phyloP scores from a whole-genome alignment of 2,329 filamentous ascomycete species.

The Corinectria fuckeliana region DNA sequence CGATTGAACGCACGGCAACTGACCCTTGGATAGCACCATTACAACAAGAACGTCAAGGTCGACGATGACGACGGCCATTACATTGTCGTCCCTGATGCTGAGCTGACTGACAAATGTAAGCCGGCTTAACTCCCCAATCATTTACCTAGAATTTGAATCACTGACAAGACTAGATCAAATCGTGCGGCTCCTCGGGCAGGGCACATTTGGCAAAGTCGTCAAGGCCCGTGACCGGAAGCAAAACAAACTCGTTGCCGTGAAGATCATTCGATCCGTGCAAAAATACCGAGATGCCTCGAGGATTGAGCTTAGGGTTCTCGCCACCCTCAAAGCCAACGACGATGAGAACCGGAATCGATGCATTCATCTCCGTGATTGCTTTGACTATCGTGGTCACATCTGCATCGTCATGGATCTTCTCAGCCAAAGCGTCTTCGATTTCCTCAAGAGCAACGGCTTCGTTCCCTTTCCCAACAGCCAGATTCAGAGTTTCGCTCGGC shows the following conservation, averaged over 20 bases:
- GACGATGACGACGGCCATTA: conserved; percentile 98
- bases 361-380: conserved; percentile 95
- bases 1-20: not conserved
- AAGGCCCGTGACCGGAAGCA: conserved; percentile 83
- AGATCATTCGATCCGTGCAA: conserved; percentile 97
- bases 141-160: not conserved
- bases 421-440: conserved; percentile 97
- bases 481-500: conserved; percentile 95
- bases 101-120: conserved; percentile 89
- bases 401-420: conserved; percentile 81
- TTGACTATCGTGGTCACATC: conserved; percentile 96
- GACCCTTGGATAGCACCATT: conserved; percentile 39
- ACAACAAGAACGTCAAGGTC: conserved; percentile 72
- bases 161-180: conserved; percentile 73
- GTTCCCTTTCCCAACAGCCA: conserved; percentile 98
- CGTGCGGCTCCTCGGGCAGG: conserved; percentile 87
- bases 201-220: conserved; percentile 98
- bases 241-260: conserved; percentile 86
- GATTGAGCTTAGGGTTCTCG: conserved; percentile 91
- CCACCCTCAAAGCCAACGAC: conserved; percentile 91
- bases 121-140: conserved; percentile 30
- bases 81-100: conserved; percentile 85
- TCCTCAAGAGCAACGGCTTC: conserved; percentile 93
- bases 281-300: conserved; percentile 97
- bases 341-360: conserved; percentile 91